Evolutionary conservation across 805 yeast genomes (phyloP).

Genomic region (Monosporozyma servazzii): DNA sequence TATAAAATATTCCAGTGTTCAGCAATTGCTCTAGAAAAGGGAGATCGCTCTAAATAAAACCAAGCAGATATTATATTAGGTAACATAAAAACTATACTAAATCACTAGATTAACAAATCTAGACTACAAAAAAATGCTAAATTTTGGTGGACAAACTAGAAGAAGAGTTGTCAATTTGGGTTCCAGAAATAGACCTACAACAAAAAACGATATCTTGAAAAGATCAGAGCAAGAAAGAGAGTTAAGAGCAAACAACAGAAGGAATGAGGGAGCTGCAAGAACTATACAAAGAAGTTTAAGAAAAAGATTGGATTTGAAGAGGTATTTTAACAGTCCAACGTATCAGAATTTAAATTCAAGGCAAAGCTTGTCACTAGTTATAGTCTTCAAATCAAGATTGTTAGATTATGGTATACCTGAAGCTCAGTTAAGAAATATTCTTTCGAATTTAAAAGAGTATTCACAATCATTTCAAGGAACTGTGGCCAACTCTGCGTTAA

Average conservation of each 20-base stretch:
- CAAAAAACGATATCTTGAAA: constrained; percentile 40
- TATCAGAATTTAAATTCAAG: neutral
- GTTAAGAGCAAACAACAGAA: constrained; percentile 49
- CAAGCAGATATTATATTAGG: neutral
- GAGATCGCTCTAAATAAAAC: neutral
- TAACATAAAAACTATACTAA: neutral
- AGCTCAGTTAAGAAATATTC: constrained; percentile 6
- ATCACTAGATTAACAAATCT: neutral
- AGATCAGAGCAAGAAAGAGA: constrained; percentile 59
- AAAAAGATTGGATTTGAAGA: constrained; percentile 29
- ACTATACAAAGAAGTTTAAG: constrained; percentile 44
- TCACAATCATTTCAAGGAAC: neutral
- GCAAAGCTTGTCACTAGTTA: constrained; percentile 10
- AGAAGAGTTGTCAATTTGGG: constrained; percentile 53
- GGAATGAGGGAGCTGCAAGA: constrained; percentile 40
- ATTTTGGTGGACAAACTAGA: constrained; percentile 59
- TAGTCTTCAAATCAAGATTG: constrained; percentile 25
- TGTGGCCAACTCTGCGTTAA: neutral
- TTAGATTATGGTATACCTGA: constrained; percentile 8
- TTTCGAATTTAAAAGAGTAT: constrained; percentile 6
- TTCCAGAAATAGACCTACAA: constrained; percentile 32
- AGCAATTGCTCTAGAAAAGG: neutral
- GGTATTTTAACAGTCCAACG: constrained; percentile 16
- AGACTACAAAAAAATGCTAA: constrained; percentile 24
- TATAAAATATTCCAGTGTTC: neutral